Evolutionary conservation across 768 basidiomycete species (phyloP).

Genomic region (Boletus subparvulus): DNA sequence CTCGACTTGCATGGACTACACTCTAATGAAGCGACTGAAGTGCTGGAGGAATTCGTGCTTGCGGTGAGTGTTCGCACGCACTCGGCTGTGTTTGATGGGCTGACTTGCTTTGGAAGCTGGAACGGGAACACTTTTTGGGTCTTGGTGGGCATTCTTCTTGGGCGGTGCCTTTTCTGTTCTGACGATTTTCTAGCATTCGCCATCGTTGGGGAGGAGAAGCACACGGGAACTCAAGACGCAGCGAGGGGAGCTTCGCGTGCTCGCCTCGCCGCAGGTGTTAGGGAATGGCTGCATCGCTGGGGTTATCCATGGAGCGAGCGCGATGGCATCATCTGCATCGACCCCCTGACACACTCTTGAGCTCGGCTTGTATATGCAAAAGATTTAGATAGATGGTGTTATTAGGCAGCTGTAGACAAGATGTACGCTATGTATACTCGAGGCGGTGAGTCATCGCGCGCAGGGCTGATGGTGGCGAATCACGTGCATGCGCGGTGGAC

Average conservation of each 20-base stretch:
- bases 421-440: conserved; percentile 9
- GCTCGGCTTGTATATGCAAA: not conserved
- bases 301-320: conserved; percentile 95
- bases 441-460: not conserved
- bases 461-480: not conserved
- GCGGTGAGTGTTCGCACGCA: conserved; percentile 54
- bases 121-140: conserved; percentile 85
- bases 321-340: conserved; percentile 87
- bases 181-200: conserved; percentile 60
- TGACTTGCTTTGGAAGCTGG: conserved; percentile 52
- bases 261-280: conserved; percentile 81
- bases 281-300: conserved; percentile 92
- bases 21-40: conserved; percentile 88
- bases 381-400: conserved; percentile 8
- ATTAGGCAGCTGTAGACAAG: not conserved
- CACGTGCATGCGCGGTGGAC: conserved; percentile 11
- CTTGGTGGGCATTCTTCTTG: conserved; percentile 52
- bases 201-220: conserved; percentile 94
- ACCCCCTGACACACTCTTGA: conserved; percentile 71
- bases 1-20: conserved; percentile 94
- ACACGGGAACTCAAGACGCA: conserved; percentile 87
- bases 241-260: conserved; percentile 79
- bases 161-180: conserved; percentile 2
- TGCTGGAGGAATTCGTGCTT: conserved; percentile 84
- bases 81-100: not conserved